These are phyloP conservation scores for Mimosa pudica DNA, from an alignment of 306 rosid genomes.

Conservation along the genomic window DNA sequence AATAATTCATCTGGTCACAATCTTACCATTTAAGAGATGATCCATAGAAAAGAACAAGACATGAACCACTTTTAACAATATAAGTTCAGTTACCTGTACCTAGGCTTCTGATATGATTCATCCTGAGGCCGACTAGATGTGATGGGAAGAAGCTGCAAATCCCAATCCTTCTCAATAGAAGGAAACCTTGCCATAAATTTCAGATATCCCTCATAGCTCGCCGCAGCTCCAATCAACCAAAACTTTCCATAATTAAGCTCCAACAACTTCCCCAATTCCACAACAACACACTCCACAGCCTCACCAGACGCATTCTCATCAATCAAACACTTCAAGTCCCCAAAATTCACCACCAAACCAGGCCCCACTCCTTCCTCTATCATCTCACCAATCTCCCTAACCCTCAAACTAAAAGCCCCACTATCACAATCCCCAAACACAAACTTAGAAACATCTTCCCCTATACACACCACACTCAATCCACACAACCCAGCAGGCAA, in stretches of 20 bases:
- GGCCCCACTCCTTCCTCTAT: conserved; percentile 56
- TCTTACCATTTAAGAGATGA: background rate
- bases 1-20: background rate
- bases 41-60: background rate
- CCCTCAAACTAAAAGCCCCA: conserved; percentile 38
- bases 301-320: conserved; percentile 37
- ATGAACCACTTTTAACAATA: background rate
- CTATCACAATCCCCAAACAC: conserved; percentile 38
- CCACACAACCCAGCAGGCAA: conserved; percentile 63
- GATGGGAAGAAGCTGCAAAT: conserved; percentile 83
- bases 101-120: conserved; percentile 76
- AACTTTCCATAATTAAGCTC: conserved; percentile 57
- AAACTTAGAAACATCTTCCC: conserved; percentile 45
- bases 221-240: conserved; percentile 80
- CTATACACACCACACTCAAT: conserved; percentile 49
- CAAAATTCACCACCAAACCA: conserved; percentile 72
- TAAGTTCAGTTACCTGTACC: conserved; percentile 45
- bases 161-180: conserved; percentile 82
- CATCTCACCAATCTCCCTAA: conserved; percentile 47
- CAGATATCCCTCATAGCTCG: conserved; percentile 74
- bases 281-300: conserved; percentile 43
- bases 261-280: conserved; percentile 53
- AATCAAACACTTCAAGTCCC: conserved; percentile 72
- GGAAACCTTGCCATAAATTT: conserved; percentile 70
- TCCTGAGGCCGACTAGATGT: conserved; percentile 61